Conservation (phyloP, 2,329 filamentous ascomycete species). For the Colletotrichum cordylinicola region DNA sequence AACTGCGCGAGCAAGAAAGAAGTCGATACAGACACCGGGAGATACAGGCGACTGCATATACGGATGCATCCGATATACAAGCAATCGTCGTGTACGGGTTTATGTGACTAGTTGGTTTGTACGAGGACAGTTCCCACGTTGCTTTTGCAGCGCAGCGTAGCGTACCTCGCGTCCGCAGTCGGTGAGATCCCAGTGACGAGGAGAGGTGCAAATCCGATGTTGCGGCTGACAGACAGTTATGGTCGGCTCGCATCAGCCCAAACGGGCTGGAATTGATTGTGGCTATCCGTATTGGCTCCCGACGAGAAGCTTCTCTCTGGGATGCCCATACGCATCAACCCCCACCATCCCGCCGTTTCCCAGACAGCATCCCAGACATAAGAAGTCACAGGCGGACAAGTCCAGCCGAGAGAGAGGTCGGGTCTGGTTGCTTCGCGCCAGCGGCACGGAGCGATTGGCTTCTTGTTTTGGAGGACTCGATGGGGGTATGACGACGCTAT, state of each 20-base stretch:
- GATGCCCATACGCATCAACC: not conserved
- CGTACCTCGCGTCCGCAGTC: not conserved
- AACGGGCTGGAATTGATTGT: not conserved
- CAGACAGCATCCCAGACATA: not conserved
- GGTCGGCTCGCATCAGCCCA: not conserved
- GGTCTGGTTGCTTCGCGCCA: not conserved
- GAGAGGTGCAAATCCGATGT: not conserved
- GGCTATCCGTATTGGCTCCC: not conserved
- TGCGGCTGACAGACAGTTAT: not conserved
- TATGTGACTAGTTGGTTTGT: not conserved
- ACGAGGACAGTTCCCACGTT: not conserved
- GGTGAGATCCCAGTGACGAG: not conserved
- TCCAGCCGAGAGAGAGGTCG: not conserved
- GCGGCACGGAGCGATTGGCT: not conserved
- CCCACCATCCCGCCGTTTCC: not conserved
- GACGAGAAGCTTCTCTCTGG: not conserved
- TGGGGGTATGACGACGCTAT: not conserved
- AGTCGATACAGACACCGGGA: not conserved
- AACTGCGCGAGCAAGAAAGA: not conserved
- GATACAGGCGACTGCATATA: not conserved
- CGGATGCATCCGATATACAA: not conserved
- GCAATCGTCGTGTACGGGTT: not conserved
- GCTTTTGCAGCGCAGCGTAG: no score
- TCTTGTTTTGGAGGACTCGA: not conserved
- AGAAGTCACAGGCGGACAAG: not conserved